These are phyloP conservation scores for Harringtonia aguacate DNA, from an alignment of 2,329 filamentous ascomycete species.

Conservation along the genomic window DNA sequence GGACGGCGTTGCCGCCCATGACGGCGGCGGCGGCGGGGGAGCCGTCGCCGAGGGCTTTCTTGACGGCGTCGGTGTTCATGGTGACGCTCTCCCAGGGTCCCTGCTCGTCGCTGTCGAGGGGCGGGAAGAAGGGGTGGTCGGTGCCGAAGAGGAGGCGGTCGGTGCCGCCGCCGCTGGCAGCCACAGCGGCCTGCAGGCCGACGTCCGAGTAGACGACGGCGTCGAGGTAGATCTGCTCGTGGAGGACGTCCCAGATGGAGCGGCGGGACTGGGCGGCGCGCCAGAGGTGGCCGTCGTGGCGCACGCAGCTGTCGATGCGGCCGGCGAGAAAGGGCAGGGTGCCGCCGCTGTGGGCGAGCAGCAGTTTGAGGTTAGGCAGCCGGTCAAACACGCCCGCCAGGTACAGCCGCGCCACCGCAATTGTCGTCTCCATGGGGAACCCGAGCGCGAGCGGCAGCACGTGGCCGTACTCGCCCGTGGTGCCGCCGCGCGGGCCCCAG, in stretches of 20 bases:
- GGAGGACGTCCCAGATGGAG: conserved; percentile 45
- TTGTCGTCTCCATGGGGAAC: conserved; percentile 87
- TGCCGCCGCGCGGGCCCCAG: conserved; percentile 54
- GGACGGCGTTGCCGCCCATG: conserved; percentile 14
- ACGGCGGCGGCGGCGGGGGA: conserved; percentile 6
- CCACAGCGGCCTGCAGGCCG: conserved; percentile 59
- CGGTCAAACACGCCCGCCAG: conserved; percentile 77
- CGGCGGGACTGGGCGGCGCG: conserved; percentile 38
- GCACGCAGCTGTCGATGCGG: conserved; percentile 75
- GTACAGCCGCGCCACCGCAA: conserved; percentile 79
- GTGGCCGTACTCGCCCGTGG: conserved; percentile 66
- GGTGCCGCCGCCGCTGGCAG: conserved; percentile 51
- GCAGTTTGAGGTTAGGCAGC: conserved; percentile 56
- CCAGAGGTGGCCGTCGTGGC: conserved; percentile 69
- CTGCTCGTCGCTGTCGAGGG: conserved; percentile 44
- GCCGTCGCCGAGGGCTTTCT: conserved; percentile 10
- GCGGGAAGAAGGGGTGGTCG: conserved; percentile 80
- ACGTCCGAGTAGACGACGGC: conserved; percentile 75
- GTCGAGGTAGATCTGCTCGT: conserved; percentile 75
- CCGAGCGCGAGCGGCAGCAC: conserved; percentile 78
- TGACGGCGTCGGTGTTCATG: conserved; percentile 37
- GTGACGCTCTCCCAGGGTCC: conserved; percentile 60
- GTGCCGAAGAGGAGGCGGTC: conserved; percentile 73
- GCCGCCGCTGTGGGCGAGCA: conserved; percentile 81
- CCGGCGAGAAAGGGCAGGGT: conserved; percentile 84